Evolutionary conservation across 2,329 filamentous ascomycete genomes (phyloP).

Genomic region (Fusarium liriodendri): DNA sequence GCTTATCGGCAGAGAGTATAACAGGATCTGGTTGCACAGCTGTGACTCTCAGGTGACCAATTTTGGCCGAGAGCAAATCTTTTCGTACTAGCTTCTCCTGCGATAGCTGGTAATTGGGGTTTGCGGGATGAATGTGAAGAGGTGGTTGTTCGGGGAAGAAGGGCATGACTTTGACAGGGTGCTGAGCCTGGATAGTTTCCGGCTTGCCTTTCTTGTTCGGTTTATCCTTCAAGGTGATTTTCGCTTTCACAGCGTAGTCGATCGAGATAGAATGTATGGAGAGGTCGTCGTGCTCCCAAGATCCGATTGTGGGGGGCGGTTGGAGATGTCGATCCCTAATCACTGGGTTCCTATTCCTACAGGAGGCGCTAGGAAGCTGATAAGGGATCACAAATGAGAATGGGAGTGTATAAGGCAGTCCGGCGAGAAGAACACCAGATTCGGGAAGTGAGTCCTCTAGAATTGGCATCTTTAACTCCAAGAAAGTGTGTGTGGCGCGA

Average conservation of each 20-base stretch:
- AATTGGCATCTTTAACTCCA: constrained; percentile 31
- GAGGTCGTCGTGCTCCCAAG: constrained; percentile 34
- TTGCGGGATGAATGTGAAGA: constrained; percentile 17
- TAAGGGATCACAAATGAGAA: constrained; percentile 37
- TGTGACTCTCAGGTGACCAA: constrained; percentile 22
- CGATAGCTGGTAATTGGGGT: constrained; percentile 11
- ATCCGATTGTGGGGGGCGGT: constrained; percentile 31
- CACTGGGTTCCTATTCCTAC: constrained; percentile 12
- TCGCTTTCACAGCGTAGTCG: constrained; percentile 21
- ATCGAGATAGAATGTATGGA: constrained; percentile 24
- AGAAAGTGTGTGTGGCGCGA: constrained; percentile 25
- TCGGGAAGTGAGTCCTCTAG: constrained; percentile 9
- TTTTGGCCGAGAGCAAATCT: constrained; percentile 19
- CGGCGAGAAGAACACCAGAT: constrained; percentile 6
- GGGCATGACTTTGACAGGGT: constrained; percentile 31
- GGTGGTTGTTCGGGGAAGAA: constrained; percentile 29
- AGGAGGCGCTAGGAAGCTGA: constrained; percentile 28
- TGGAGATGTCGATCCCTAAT: constrained; percentile 27
- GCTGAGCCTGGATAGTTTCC: background rate
- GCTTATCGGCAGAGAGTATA: constrained; percentile 25
- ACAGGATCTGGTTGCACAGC: constrained; percentile 25
- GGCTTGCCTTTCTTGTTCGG: background rate
- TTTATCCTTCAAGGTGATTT: background rate
- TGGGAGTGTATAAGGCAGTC: constrained; percentile 14
- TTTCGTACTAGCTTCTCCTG: constrained; percentile 33